A percentile compares a stretch with the other conserved stretches of the same genome.
These are phyloP conservation scores for Cutaneotrichosporon cyanovorans DNA, from an alignment of 1,284 basidiomycete genomes.

Conservation along the genomic window DNA sequence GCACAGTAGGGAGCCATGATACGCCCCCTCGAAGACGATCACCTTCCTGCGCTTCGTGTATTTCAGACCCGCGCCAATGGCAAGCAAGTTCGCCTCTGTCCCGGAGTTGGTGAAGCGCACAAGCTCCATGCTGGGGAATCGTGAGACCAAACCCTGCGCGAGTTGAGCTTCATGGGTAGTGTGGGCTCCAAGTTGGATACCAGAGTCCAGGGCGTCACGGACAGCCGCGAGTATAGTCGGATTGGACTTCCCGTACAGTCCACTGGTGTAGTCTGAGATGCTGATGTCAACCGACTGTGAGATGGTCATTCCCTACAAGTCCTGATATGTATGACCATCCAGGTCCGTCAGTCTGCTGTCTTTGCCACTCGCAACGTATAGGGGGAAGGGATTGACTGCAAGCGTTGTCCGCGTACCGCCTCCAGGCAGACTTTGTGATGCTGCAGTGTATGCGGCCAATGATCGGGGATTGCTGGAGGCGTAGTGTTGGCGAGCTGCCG, in stretches of 20 bases:
- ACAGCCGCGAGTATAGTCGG: conserved; percentile 20
- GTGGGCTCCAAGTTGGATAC: conserved; percentile 25
- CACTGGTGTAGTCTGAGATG: conserved; percentile 25
- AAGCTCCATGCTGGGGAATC: conserved; percentile 27
- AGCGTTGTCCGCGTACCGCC: conserved; percentile 28
- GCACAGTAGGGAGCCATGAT: conserved; percentile 27
- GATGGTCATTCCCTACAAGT: conserved; percentile 19
- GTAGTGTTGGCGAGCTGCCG: conserved; percentile 3
- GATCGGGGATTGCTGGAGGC: conserved; percentile 13
- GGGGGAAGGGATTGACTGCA: conserved; percentile 21
- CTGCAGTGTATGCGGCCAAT: conserved; percentile 4
- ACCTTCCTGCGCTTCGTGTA: conserved; percentile 24
- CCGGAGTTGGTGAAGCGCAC: conserved; percentile 45
- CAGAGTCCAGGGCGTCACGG: conserved; percentile 12
- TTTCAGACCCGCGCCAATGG: conserved; percentile 49
- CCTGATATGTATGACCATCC: conserved; percentile 22
- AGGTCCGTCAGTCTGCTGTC: conserved; percentile 16
- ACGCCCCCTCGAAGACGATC: conserved; percentile 25
- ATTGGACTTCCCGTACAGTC: conserved; percentile 27
- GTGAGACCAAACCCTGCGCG: conserved; percentile 13
- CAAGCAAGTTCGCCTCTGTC: conserved; percentile 47
- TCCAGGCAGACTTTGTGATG: conserved; percentile 9
- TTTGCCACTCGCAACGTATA: conserved; percentile 18
- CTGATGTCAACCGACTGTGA: conserved; percentile 3
- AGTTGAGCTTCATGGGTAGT: conserved; percentile 19